Base-by-base conservation (phyloP, 495 filamentous ascomycete genomes). In the Hypoxylon fragiforme region DNA sequence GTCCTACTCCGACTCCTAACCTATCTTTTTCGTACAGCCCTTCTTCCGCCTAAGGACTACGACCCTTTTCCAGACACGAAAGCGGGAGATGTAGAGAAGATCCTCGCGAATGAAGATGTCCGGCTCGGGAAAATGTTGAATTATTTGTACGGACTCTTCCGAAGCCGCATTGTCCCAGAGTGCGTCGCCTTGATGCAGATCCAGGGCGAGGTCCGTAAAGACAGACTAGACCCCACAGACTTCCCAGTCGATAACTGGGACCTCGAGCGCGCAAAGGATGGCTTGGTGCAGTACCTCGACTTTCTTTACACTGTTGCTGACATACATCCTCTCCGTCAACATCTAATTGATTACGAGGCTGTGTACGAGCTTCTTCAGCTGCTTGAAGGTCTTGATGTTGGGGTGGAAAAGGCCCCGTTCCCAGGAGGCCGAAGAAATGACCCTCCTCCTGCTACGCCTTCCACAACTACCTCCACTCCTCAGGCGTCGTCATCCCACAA, bases 221-320 rank as follows among this genome's bases (percentile, higher is more conserved):
- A 63, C 14, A 47, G 63, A 26, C 56, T 68, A 19, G 73, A 77
- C 24, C 68, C 76, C 0, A 84, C 89, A 54, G 91, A 95, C 67
- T 97, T 96, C 63, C 92, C 92, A 3, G 84, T 96, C 32, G 94
- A 97, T 60, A 80, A 92, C 22, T 97, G 92, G 92, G 92, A 97
- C 64, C 94, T 97, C 85, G 92, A 97, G 65, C 84, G 92, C 13
- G 91, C 80, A 15, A 79, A 79, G 47, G 80, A 97, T 62, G 92
- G 91, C 12, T 84, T 96, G 9, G 90, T 91, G 44, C 91, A 96
- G 66, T 95, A 92, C 68, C 80, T 97, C 5, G 91, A 97, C 56
- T 92, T 96, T 67, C 88, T 97, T 47, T 89, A 88, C n/a, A 91
- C 95, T 2, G 78, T 95, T 14, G 91, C 89, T 15, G 91, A 96